Percentiles rank a stretch among this genome's conserved stretches.
phyloP scores from a whole-genome alignment of 768 basidiomycete species.

The Lyophyllum decastes region DNA sequence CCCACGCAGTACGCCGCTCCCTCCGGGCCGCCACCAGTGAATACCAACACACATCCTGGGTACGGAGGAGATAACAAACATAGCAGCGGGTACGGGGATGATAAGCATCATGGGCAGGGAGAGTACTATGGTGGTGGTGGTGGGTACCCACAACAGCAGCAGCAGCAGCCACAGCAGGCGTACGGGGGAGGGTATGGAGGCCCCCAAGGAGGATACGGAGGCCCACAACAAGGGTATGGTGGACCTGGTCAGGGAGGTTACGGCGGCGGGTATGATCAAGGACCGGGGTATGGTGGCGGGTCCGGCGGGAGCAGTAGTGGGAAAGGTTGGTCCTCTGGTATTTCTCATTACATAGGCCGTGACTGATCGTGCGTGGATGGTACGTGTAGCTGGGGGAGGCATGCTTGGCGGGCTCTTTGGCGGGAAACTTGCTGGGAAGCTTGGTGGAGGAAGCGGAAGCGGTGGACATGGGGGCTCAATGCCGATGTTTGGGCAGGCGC shows the following conservation, averaged over 20 bases:
- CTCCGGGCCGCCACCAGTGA: slow-evolving; percentile 46
- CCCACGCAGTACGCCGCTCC: slow-evolving; percentile 42
- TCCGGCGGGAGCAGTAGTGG: slow-evolving; percentile 9
- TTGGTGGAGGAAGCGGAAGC: slow-evolving; percentile 32
- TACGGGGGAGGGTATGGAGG: no score
- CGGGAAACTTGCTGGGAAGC: slow-evolving; percentile 19
- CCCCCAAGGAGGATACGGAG: slow-evolving; percentile 20
- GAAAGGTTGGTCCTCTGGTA: not conserved
- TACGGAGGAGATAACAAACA: slow-evolving; percentile 13
- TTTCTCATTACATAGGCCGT: not conserved
- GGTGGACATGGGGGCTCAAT: slow-evolving; percentile 34
- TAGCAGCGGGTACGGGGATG: slow-evolving; percentile 14
- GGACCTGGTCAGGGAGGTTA: slow-evolving; percentile 1
- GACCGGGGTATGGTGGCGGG: slow-evolving; percentile 14
- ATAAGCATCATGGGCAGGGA: no score
- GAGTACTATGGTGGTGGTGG: slow-evolving; percentile 24
- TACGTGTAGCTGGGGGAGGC: not conserved
- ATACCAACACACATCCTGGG: slow-evolving; percentile 23
- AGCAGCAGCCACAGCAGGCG: no score
- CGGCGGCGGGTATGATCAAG: not conserved
- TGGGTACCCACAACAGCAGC: slow-evolving; percentile 16
- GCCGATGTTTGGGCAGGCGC: no score
- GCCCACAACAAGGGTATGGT: not conserved
- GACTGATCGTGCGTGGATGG: not conserved
- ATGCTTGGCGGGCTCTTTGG: not conserved